Evolutionary conservation across 176 grass and related monocot genomes (phyloP).

Genomic region (Sorghum bicolor): DNA sequence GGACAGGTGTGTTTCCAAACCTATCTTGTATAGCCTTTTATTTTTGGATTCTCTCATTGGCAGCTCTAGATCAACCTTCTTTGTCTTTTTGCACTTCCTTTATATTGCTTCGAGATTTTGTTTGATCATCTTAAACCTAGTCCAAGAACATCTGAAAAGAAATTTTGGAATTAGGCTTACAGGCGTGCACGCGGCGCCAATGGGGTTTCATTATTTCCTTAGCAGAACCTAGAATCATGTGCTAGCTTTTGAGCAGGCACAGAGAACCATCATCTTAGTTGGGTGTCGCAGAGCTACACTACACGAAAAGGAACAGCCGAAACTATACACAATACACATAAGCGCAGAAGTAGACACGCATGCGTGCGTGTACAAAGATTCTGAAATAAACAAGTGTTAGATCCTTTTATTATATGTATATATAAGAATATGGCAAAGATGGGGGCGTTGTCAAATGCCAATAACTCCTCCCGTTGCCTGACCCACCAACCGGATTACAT

Average conservation of each 20-base stretch:
- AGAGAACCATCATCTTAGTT: conserved; percentile 20
- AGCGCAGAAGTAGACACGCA: conserved; percentile 30
- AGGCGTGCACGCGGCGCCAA: not conserved
- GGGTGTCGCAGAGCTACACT: conserved; percentile 11
- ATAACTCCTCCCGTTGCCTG: conserved; percentile 26
- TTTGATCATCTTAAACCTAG: not conserved
- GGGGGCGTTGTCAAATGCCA: not conserved
- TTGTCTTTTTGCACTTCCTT: not conserved
- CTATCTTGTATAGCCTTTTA: not conserved
- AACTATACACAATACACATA: not conserved
- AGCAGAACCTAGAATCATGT: conserved; percentile 25
- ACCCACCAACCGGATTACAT: conserved; percentile 27
- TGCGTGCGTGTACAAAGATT: conserved; percentile 21
- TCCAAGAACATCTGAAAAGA: not conserved
- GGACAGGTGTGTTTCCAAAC: conserved; percentile 27
- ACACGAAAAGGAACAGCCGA: conserved; percentile 11
- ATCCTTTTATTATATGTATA: conserved; percentile 11
- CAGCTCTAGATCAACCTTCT: not conserved
- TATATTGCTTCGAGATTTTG: not conserved
- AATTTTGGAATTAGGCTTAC: conserved; percentile 9
- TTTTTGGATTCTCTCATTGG: not conserved
- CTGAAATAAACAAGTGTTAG: conserved; percentile 14
- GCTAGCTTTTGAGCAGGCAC: conserved; percentile 33
- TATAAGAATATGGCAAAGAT: not conserved
- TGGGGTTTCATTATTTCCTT: conserved; percentile 27